Percentiles rank a stretch among this genome's conserved stretches.
phyloP scores from a whole-genome alignment of 1,139 yeast genomes.

The Suhomyces coccinellae region DNA sequence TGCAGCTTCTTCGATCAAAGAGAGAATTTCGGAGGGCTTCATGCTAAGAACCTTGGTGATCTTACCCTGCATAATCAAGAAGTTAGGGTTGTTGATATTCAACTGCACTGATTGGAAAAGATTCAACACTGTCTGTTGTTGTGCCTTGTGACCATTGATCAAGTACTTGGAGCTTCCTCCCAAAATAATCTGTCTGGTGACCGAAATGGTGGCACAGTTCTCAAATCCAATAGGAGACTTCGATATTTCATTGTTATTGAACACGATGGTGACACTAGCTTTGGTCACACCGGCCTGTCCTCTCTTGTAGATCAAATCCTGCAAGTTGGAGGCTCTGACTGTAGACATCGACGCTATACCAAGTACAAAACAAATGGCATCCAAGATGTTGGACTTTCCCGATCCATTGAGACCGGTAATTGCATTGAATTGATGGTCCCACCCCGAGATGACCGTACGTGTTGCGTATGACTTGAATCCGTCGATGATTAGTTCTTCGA shows the following conservation, averaged over 20 bases:
- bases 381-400: conserved; percentile 92
- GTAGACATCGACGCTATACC: conserved; percentile 95
- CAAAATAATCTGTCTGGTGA: conserved; percentile 85
- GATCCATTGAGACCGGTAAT: conserved; percentile 98
- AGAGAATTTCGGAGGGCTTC: conserved; percentile 88
- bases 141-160: conserved; percentile 95
- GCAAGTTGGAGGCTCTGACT: conserved; percentile 89
- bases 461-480: conserved; percentile 98
- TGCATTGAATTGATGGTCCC: conserved; percentile 97
- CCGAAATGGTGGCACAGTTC: conserved; percentile 75
- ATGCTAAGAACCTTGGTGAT: conserved; percentile 95
- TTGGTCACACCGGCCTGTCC: conserved; percentile 98
- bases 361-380: conserved; percentile 96
- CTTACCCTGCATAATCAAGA: conserved; percentile 97
- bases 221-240: conserved; percentile 90
- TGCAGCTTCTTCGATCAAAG: conserved; percentile 96
- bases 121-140: conserved; percentile 88
- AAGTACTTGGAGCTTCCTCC: conserved; percentile 93
- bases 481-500: conserved; percentile 92
- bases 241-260: conserved; percentile 75
- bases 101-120: conserved; percentile 92
- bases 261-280: conserved; percentile 94
- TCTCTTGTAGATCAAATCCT: conserved; percentile 91
- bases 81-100: conserved; percentile 94
- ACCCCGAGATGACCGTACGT: conserved; percentile 89